Evolutionary conservation across 2,329 filamentous ascomycete genomes (phyloP), one percentile per base, ranked within the genome.

Genomic region (Neopestalotiopsis clavispora): DNA sequence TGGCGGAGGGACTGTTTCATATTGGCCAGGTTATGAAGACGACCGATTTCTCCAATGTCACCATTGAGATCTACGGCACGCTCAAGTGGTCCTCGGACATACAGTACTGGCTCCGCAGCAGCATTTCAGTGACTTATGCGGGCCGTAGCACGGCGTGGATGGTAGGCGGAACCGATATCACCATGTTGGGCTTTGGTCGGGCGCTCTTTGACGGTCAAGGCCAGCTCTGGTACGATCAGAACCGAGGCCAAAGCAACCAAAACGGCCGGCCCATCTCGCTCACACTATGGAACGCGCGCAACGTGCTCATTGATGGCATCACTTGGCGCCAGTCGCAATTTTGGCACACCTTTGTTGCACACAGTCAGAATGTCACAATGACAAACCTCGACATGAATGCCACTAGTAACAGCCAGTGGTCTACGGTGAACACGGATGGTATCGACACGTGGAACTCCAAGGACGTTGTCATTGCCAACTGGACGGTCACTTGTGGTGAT

Each of bases 361-460:
- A 85, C 69, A 83, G 81, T 57, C 78, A 84, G 70, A 86, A 86
- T 69, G 79, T 86, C 66, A 85, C 84, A 12, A 84, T 87, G 79
- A 85, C 83, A 10, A 86, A 86, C 69, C 76, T 86, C n/a, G 83
- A 84, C 66, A 85, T 86, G 80, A 84, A 84, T 71, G 80, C 84
- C 1, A 83, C 80, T 2, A 84, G 81, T 42, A 79, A 79, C 66
- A 82, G 80, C 34, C 78, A 81, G 67, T 84, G 81, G 80, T 79
- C 73, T 49, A 84, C 84, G 1, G 80, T 84, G 14, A 86, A 86
- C 69, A 86, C 84, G 1, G 85, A 87, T 71, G 84, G 84, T 4
- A 80, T 81, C 63, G 83, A 86, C 69, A 84, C 83, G 32, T 87
- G 84, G 83, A 85, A 86, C 73, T 85, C 84, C 14, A 81, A 81